Base-by-base conservation (phyloP, 2,329 filamentous ascomycete species). In the Dactylellina haptotyla region DNA sequence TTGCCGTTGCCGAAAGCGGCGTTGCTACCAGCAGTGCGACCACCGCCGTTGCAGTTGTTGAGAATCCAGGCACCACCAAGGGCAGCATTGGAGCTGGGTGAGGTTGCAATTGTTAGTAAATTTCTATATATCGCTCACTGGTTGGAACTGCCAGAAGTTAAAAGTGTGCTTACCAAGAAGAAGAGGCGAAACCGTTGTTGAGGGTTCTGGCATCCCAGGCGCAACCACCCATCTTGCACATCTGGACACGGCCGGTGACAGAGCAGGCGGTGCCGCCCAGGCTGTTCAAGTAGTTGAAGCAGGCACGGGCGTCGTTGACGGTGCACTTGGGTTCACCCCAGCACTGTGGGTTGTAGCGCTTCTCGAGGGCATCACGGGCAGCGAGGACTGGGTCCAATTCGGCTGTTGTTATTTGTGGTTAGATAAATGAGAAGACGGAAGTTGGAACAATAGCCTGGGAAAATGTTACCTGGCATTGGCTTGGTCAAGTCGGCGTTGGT, bases 261-360 rank as follows among this genome's bases (percentile, higher is more conserved):
- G 37, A 37, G 63, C 63, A 67, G 4, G 43, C 56, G 20, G 23
- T 58, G 25, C 26, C 28, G 25, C 63, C 53, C 16, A 67, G 46
- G 63, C 63, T 67, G 63, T 67, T 67, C 53, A 67, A 67, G 63
- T 67, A 67, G 63, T 67, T 67, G 63, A 41, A 67, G 54, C 63
- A 58, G 39, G 63, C 63, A 34, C 34, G 53, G 30, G 63, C 63
- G 30, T 67, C 63, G 41, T 51, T 51, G 14, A 53, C 20, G 25
- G 30, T 67, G 63, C 63, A 67, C 48, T 50, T 37, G 12, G 63
- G 63, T 37, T 58, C 53, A 20, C 63, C 63, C 63, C 63, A 67
- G 53, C 63, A 67, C n/a, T 25, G 18, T 67, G 63, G 63, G 16
- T 41, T 48, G 32, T 67, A 67, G 9, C 63, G 63, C 54, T 67